phyloP scores from a whole-genome alignment of 2,329 filamentous ascomycete genomes.

The Cladosporium colombiae region DNA sequence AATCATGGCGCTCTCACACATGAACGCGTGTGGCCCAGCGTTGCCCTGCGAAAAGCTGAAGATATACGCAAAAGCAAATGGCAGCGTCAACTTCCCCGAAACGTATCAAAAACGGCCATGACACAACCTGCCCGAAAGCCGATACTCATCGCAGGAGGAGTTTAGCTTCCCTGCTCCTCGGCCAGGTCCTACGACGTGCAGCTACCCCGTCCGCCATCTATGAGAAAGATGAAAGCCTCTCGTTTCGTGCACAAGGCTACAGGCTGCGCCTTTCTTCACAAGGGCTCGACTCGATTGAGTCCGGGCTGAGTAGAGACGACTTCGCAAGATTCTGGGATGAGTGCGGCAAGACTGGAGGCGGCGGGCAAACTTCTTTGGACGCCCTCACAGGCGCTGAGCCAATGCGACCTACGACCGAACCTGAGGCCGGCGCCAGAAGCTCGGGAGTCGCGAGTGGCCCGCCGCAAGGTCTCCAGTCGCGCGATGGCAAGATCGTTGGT shows the following conservation, averaged over 20 bases:
- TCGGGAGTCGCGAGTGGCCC: slow-evolving; percentile 20
- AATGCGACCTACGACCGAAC: not conserved
- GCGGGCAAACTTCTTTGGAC: slow-evolving; percentile 53
- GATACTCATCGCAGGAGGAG: slow-evolving; percentile 46
- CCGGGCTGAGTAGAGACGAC: slow-evolving; percentile 47
- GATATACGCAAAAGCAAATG: not conserved
- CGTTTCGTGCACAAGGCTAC: slow-evolving; percentile 64
- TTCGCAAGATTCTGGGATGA: slow-evolving; percentile 60
- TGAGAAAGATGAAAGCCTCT: slow-evolving; percentile 49
- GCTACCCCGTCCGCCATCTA: slow-evolving; percentile 44
- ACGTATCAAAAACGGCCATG: slow-evolving; percentile 9
- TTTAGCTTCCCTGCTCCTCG: slow-evolving; percentile 43
- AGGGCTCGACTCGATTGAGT: slow-evolving; percentile 62
- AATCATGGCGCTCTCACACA: not conserved
- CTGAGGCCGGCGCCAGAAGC: not conserved
- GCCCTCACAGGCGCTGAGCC: slow-evolving; percentile 53
- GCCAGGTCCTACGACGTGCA: slow-evolving; percentile 38
- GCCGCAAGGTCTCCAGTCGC: slow-evolving; percentile 20
- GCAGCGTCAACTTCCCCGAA: not conserved
- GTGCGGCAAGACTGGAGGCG: slow-evolving; percentile 62
- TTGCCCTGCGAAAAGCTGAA: not conserved
- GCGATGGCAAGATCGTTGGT: slow-evolving; percentile 45
- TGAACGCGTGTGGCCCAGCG: not conserved
- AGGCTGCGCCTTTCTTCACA: slow-evolving; percentile 58
- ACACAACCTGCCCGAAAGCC: slow-evolving; percentile 35